These are phyloP conservation scores for Schizothecium vesticola DNA, from an alignment of 495 filamentous ascomycete genomes.

Conservation along the genomic window DNA sequence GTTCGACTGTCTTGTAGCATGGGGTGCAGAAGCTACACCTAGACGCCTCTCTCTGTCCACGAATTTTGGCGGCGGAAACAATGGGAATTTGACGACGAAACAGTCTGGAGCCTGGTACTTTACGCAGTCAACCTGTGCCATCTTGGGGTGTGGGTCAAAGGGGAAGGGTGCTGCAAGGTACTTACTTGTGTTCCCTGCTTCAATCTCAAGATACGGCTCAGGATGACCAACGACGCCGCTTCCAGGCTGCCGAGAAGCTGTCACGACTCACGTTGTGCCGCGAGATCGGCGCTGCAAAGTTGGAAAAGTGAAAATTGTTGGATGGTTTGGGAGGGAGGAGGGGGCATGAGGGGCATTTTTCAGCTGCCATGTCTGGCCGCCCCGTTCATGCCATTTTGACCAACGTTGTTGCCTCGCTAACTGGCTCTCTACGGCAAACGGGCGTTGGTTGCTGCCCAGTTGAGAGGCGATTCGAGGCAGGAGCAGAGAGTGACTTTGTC, in stretches of 20 bases:
- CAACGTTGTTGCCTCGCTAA: not conserved
- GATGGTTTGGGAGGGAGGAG: not conserved
- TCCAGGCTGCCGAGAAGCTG: not conserved
- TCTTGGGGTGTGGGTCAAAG: not conserved
- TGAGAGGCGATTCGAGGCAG: not conserved
- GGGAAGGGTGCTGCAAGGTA: not conserved
- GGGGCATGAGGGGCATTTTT: not conserved
- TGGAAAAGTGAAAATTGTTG: not conserved
- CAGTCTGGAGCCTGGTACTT: not conserved
- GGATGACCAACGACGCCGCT: constrained; percentile 6
- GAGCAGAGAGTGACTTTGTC: too few relatives aligned
- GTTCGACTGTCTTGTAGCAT: not conserved
- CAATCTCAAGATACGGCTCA: not conserved
- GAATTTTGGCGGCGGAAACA: too few relatives aligned
- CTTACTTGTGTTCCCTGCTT: not conserved
- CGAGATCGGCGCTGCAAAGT: constrained; percentile 6
- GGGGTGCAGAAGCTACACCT: not conserved
- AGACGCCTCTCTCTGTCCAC: too few relatives aligned
- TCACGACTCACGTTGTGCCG: not conserved
- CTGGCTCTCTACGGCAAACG: not conserved
- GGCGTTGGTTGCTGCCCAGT: not conserved
- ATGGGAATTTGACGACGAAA: too few relatives aligned
- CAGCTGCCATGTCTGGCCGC: not conserved
- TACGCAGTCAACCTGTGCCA: not conserved
- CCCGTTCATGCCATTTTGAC: not conserved